Base-by-base conservation (phyloP, 2,329 filamentous ascomycete genomes). In the Fusarium sublunatum region DNA sequence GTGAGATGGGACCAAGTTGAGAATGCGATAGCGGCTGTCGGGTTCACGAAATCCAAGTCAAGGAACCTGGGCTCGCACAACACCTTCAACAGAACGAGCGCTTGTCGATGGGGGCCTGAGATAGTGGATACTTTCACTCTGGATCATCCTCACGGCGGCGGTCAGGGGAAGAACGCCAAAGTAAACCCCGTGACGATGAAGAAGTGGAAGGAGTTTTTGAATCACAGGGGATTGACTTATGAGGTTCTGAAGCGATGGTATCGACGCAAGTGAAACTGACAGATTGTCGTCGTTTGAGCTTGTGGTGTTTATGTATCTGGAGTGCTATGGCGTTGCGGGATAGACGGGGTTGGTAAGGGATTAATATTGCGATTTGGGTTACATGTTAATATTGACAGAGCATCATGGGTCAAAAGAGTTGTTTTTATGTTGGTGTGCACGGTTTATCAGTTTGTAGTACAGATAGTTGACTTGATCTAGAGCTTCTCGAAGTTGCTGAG, bases 181-280 rank as follows among this genome's bases (percentile, higher is more conserved):
- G 19, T 41, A 8, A 3, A 24, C 7, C 35, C 15, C 7, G 5
- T 6, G 9, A 19, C 15, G 10, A 13, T 53, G 11, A 32, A 8
- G 6, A 25, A 26, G 7, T 53, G 35, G 51, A 40, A 25, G 13
- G 10, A 49, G 15, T 53, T 35, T 22, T 12, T 53, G 19, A 7
- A 13, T 9, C 6, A 40, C 34, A 59, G 53, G 12, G 46, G 52
- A 0, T 28, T 68, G 19, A 58, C 59, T 2, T 61, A 50, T 39
- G 40, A 43, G 7, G 49, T 64, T 13, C 7, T 68, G 19, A 46
- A 43, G 35, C 4, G 44, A 19, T 67, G 61, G 55, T 65, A 59
- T 36, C 32, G 42, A 29, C 31, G 40, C 8, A 44, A 42, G 31
- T 54, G 29, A 41, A 24, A 15, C 7, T 7, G 13, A 8, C 15